Percentiles rank a stretch among this genome's conserved stretches.
phyloP scores from a whole-genome alignment of 1,284 basidiomycete genomes.

The Sphagnurus paluster region DNA sequence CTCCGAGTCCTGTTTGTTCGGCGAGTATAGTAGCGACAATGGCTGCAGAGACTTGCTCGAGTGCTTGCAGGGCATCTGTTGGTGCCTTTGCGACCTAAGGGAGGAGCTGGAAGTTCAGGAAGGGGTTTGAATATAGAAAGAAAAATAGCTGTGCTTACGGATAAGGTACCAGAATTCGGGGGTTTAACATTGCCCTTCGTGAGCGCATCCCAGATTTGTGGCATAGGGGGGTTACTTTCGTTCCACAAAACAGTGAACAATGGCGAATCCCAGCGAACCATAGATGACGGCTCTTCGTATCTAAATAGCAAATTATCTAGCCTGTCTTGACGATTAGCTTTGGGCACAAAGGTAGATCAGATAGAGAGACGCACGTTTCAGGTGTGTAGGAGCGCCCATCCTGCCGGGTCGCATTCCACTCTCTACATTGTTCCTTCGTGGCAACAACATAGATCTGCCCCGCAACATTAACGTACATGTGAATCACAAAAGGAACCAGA shows the following conservation, averaged over 20 bases:
- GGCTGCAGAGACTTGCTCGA: slow-evolving; percentile 70
- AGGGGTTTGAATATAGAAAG: slow-evolving; percentile 13
- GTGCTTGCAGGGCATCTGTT: slow-evolving; percentile 75
- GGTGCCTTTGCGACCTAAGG: slow-evolving; percentile 73
- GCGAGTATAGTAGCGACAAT: slow-evolving; percentile 72
- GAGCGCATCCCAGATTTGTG: slow-evolving; percentile 81
- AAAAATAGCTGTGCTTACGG: slow-evolving; percentile 46
- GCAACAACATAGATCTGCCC: slow-evolving; percentile 76
- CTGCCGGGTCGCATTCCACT: slow-evolving; percentile 69
- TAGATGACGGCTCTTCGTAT: slow-evolving; percentile 95
- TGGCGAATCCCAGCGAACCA: slow-evolving; percentile 97
- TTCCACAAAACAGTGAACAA: slow-evolving; percentile 84
- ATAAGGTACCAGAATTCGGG: slow-evolving; percentile 84
- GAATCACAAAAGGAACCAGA: slow-evolving; percentile 16
- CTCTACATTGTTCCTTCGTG: slow-evolving; percentile 73
- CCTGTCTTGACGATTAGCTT: slow-evolving; percentile 38
- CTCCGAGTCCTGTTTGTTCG: slow-evolving; percentile 57
- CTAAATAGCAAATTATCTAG: slow-evolving; percentile 88
- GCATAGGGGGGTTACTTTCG: slow-evolving; percentile 68
- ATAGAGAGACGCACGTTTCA: slow-evolving; percentile 60
- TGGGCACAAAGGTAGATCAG: neutral
- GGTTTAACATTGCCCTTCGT: slow-evolving; percentile 81
- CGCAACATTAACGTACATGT: slow-evolving; percentile 14
- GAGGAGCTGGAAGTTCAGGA: too few species aligned
- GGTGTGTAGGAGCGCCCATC: slow-evolving; percentile 58